Base-by-base conservation (phyloP, 2,329 filamentous ascomycete genomes). In the Neonectria ditissima region DNA sequence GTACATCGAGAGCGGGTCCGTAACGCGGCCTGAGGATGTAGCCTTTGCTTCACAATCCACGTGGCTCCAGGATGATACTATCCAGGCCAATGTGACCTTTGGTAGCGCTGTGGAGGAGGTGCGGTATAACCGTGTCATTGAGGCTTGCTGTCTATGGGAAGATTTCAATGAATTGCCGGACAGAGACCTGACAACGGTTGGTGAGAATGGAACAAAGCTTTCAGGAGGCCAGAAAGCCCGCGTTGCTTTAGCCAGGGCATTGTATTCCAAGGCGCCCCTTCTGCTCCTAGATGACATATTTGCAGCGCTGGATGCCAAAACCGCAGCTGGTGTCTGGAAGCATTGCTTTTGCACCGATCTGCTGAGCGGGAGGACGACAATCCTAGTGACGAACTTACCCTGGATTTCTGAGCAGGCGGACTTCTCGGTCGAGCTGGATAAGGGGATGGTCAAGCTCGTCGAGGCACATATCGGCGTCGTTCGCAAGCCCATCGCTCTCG, bases 241-340 rank as follows among this genome's bases (percentile, higher is more conserved):
- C 6, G 83, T 88, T 37, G 84, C 86, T 13, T 73, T 89, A 34
- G 87, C 87, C 1, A 80, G 87, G 60, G 84, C 86, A 7, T 72
- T 89, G 1, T 89, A 89, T 72, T 88, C 86, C 1, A 83, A 83
- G 57, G 82, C 86, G 0, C 79, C 84, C 2, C 78, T 88, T 2
- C 76, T 89, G 22, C 77, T 89, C 1, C 80, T 89, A 1, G 87
- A 89, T 65, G 87, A 89, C 62, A 81, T 88, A 3, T 87, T 89
- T 66, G 86, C 86, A 1, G 87, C 87, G 0, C 78, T 89, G 1
- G 87, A 89, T 68, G 81, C 86, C 18, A 86, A 87, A 67, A 89
- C 87, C 0, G 83, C 84, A 1, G 83, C 84, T 16, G 78, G 80
- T 3, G 79, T 89, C 2, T 89, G 86, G 83, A 81, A 86, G 61